Evolutionary conservation across 768 basidiomycete species (phyloP).

Genomic region (Mycena vulgaris): DNA sequence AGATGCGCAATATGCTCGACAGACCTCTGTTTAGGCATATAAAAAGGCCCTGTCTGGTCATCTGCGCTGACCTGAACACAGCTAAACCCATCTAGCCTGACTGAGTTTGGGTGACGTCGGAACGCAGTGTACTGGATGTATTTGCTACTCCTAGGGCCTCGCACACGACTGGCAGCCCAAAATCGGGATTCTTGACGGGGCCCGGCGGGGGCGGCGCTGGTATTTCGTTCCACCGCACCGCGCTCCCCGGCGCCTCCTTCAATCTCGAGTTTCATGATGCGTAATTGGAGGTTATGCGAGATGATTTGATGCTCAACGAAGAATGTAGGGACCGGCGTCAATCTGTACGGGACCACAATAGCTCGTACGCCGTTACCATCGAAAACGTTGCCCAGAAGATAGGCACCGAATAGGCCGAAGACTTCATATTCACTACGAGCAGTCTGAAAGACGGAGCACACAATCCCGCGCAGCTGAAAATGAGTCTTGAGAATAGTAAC

Average conservation of each 20-base stretch:
- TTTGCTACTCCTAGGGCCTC: too few relatives aligned
- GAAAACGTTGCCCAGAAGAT: neutral
- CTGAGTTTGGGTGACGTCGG: too few relatives aligned
- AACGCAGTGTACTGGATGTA: too few relatives aligned
- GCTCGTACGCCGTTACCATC: constrained; percentile 15
- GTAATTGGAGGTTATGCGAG: neutral
- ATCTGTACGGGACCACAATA: constrained; percentile 20
- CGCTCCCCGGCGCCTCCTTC: constrained; percentile 15
- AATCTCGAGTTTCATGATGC: constrained; percentile 17
- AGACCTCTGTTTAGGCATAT: too few relatives aligned
- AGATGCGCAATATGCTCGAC: too few relatives aligned
- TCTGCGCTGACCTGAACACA: too few relatives aligned
- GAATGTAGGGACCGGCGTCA: constrained; percentile 21
- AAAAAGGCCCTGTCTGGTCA: too few relatives aligned
- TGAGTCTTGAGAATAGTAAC: constrained; percentile 1
- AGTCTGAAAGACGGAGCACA: constrained; percentile 18
- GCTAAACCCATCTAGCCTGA: too few relatives aligned
- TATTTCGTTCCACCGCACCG: constrained; percentile 23
- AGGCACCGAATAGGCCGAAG: neutral
- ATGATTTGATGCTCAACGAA: too few relatives aligned
- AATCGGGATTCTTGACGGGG: neutral
- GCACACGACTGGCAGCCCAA: constrained; percentile 24
- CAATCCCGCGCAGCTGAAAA: neutral
- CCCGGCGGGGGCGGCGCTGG: constrained; percentile 14
- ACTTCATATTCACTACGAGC: constrained; percentile 5